Conservation (phyloP, 345 rosid species). For the Brassica cretica region DNA sequence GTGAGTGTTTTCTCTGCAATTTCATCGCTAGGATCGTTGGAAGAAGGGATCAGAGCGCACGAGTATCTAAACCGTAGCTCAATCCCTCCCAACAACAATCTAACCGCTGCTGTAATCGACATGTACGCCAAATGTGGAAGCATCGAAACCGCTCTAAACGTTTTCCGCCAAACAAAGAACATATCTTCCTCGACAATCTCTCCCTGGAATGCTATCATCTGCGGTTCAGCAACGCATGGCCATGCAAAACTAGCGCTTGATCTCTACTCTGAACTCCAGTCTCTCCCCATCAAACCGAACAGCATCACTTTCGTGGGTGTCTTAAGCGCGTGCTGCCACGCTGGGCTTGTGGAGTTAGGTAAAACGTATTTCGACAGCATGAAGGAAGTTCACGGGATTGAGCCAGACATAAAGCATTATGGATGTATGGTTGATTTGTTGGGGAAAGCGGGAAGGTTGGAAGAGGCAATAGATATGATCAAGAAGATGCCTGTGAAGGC, state of each 20-base stretch:
- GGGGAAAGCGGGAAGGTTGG: conserved; percentile 66
- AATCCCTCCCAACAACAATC: conserved; percentile 58
- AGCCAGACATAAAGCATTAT: conserved; percentile 64
- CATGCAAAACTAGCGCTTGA: conserved; percentile 56
- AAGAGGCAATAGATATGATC: conserved; percentile 65
- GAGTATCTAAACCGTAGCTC: conserved; percentile 45
- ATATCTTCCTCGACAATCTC: conserved; percentile 45
- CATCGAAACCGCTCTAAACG: conserved; percentile 55
- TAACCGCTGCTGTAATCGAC: conserved; percentile 78
- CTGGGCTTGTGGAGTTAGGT: conserved; percentile 62
- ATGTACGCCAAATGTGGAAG: conserved; percentile 97
- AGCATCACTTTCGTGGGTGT: conserved; percentile 79
- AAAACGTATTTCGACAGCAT: conserved; percentile 57
- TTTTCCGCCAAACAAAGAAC: conserved; percentile 54
- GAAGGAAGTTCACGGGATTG: conserved; percentile 49
- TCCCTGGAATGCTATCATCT: conserved; percentile 87
- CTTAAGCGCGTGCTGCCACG: conserved; percentile 75
- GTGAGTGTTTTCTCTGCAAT: conserved; percentile 73
- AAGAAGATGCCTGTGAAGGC: conserved; percentile 73
- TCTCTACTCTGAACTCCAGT: conserved; percentile 55
- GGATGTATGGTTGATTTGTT: conserved; percentile 66
- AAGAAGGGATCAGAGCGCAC: conserved; percentile 68
- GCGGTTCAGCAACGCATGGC: conserved; percentile 77
- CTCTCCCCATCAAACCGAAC: conserved; percentile 47
- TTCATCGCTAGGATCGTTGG: conserved; percentile 56